Conservation (phyloP, 352 stramenopile genomes). For the Pythium periplocum region DNA sequence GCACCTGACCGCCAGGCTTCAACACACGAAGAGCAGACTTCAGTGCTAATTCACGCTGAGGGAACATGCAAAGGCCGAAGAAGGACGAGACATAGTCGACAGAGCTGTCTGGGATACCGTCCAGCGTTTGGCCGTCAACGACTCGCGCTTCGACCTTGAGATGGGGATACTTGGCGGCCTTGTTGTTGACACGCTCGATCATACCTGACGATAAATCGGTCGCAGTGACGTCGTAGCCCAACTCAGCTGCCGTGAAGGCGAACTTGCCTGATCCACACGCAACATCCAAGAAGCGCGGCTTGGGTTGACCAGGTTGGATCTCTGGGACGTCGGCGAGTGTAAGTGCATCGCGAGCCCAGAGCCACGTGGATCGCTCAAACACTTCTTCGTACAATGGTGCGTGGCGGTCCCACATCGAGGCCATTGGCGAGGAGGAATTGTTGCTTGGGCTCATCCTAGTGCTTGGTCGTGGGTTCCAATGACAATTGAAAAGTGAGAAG, state of each 20-base stretch:
- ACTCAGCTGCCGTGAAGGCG: constrained; percentile 5
- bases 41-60: constrained; percentile 9
- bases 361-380: neutral
- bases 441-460: too few relatives aligned
- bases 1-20: constrained; percentile 9
- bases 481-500: too few relatives aligned
- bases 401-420: neutral
- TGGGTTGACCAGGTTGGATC: neutral
- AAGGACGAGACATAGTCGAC: constrained; percentile 13
- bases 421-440: neutral
- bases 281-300: constrained; percentile 5
- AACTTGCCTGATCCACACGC: constrained; percentile 8
- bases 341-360: neutral
- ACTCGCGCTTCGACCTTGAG: neutral
- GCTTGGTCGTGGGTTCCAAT: too few relatives aligned
- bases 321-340: neutral
- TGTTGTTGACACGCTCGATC: constrained; percentile 2
- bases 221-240: constrained; percentile 10
- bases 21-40: constrained; percentile 11
- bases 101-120: constrained; percentile 1
- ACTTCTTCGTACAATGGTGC: neutral
- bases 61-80: constrained; percentile 13
- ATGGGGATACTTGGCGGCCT: constrained; percentile 1
- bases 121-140: constrained; percentile 10
- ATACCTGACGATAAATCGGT: constrained; percentile 8